phyloP scores from a whole-genome alignment of 2,329 filamentous ascomycete species.

The Penicillium frequentans region DNA sequence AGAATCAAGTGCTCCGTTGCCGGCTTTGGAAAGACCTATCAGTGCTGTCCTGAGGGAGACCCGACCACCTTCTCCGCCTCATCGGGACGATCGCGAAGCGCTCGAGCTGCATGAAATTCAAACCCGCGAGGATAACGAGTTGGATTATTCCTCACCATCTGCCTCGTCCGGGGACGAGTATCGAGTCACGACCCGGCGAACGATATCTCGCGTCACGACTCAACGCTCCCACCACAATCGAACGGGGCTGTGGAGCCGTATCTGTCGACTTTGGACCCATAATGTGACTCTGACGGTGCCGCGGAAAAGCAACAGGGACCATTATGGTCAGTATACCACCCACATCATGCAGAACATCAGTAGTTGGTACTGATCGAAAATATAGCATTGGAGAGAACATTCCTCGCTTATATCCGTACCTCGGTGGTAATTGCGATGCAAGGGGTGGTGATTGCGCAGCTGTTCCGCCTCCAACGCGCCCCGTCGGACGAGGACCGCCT shows the following conservation, averaged over 20 bases:
- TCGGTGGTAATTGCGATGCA: conserved; percentile 68
- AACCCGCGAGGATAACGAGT: conserved; percentile 27
- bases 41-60: conserved; percentile 9
- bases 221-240: conserved; percentile 13
- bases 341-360: neutral
- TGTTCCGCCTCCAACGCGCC: conserved; percentile 59
- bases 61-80: conserved; percentile 5
- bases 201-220: conserved; percentile 16
- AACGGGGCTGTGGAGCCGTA: conserved; percentile 63
- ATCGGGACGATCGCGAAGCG: conserved; percentile 3
- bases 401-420: conserved; percentile 70
- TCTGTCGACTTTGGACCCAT: conserved; percentile 78
- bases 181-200: conserved; percentile 25
- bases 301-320: conserved; percentile 43
- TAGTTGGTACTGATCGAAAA: neutral
- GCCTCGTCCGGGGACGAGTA: conserved; percentile 36
- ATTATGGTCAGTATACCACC: conserved; percentile 36
- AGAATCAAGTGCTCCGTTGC: neutral
- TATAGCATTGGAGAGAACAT: conserved; percentile 71
- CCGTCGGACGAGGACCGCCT: conserved; percentile 44
- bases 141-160: conserved; percentile 26
- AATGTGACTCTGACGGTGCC: conserved; percentile 39
- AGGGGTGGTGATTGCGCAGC: conserved; percentile 65
- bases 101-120: conserved; percentile 33
- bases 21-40: conserved; percentile 1